Base-by-base conservation (phyloP, 2,329 filamentous ascomycete species). In the Aspergillus fructus region DNA sequence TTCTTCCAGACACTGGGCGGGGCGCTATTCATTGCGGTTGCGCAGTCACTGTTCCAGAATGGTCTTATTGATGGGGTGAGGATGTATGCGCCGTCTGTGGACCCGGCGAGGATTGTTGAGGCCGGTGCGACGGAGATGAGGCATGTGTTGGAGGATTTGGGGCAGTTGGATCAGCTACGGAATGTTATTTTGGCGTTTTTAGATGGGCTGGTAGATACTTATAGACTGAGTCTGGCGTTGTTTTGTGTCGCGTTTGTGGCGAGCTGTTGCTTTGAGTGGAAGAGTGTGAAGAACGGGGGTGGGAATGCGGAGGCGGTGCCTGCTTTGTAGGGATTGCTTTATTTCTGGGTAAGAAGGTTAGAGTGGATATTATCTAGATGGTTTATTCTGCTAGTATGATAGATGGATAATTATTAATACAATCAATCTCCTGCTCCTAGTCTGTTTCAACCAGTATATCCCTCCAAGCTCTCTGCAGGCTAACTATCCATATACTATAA, bases 11-110 rank as follows among this genome's bases (percentile, higher is more conserved):
- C 67, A 1, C 68, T 76, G 21, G 74, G 73, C n/a, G 73, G 73
- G 1, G 72, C 74, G 0, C 56, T 84, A 1, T 84, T 84, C 59
- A 75, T 84, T 43, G 76, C 76, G 3, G 78, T 82, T 13, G 81
- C 72, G 2, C 79, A 83, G 62, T 78, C 76, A 55, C 73, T 83
- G 4, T 81, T 85, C 61, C 76, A 75, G 51, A 82, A 81, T 62
- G 71, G 71, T 1, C 74, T 85, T 12, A 72, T 82, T 53, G 61
- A 68, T 3, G 78, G 59, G 4, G 43, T 57, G 21, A 27, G 21
- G 5, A 5, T 21, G 6, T 48, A 49, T 33, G 55, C 49, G 7
- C 55, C 49, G 1, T 27, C 34, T 6, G 49, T 57, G 7, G 19
- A 42, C 12, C 42, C 55, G 2, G 34, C 33, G 12, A 40, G 19